Percentiles rank a stretch among this genome's conserved stretches.
Conservation (phyloP, 805 yeast species). For the Huiozyma sinensis region DNA sequence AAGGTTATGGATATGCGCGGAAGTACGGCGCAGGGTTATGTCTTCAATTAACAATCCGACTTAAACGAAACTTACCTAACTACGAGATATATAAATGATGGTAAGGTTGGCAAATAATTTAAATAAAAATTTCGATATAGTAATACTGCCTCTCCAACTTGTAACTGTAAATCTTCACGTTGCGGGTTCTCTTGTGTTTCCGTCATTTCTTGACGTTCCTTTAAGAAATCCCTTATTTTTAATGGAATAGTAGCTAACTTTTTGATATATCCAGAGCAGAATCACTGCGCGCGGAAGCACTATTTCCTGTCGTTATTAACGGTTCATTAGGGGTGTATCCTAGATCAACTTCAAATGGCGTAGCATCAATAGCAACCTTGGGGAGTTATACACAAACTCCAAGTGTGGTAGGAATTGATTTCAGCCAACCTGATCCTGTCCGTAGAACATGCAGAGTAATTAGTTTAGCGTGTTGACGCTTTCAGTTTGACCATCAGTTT, state of each 20-base stretch:
- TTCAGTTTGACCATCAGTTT: constrained; percentile 5
- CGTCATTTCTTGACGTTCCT: constrained; percentile 1
- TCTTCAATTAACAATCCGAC: too few relatives aligned
- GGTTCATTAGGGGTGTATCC: constrained; percentile 7
- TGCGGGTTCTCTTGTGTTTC: background rate
- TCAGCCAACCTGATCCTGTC: constrained; percentile 1
- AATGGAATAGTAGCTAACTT: background rate
- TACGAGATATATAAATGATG: too few relatives aligned
- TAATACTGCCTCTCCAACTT: constrained; percentile 3
- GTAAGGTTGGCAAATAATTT: too few relatives aligned
- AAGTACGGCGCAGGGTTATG: too few relatives aligned
- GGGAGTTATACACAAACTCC: constrained; percentile 5
- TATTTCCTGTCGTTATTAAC: background rate
- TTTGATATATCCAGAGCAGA: background rate
- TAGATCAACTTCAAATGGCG: constrained; percentile 7
- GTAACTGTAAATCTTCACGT: background rate
- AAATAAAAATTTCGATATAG: constrained; percentile 5
- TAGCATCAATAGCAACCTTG: background rate
- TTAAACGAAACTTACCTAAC: too few relatives aligned
- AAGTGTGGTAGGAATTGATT: constrained; percentile 2
- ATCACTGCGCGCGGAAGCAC: constrained; percentile 1
- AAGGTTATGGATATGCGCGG: too few relatives aligned
- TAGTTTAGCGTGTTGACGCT: constrained; percentile 1
- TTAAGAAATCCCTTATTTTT: background rate
- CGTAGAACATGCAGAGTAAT: background rate